These are phyloP conservation scores for Ustilago cynodontis DNA, from an alignment of 1,284 basidiomycete genomes.

Conservation along the genomic window DNA sequence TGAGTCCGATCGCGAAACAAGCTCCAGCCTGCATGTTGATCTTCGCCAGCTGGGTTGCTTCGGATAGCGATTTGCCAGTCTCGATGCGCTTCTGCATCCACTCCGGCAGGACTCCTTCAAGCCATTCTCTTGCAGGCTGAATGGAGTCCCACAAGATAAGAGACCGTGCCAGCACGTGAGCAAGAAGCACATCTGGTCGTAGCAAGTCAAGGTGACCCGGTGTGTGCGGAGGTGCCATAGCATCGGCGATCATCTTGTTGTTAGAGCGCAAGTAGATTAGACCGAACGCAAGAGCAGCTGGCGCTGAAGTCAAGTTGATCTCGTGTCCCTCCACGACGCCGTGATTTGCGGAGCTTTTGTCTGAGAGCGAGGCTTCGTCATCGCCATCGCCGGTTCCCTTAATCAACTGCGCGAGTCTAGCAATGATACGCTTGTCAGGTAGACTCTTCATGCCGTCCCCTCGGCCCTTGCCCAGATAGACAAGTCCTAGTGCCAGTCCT, in stretches of 20 bases:
- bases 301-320: slow-evolving; percentile 75
- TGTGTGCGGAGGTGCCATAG: slow-evolving; percentile 85
- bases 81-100: slow-evolving; percentile 76
- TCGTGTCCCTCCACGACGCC: slow-evolving; percentile 14
- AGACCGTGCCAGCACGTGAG: slow-evolving; percentile 82
- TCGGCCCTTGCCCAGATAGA: slow-evolving; percentile 83
- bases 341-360: slow-evolving; percentile 5
- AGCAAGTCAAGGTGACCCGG: slow-evolving; percentile 82
- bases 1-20: slow-evolving; percentile 90
- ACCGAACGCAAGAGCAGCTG: slow-evolving; percentile 86
- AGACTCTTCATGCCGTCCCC: slow-evolving; percentile 55
- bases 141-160: slow-evolving; percentile 91
- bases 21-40: slow-evolving; percentile 76
- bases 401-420: slow-evolving; percentile 52
- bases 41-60: slow-evolving; percentile 58
- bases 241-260: slow-evolving; percentile 84
- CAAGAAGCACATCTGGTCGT: slow-evolving; percentile 86
- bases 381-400: slow-evolving; percentile 18
- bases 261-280: slow-evolving; percentile 91
- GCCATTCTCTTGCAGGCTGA: slow-evolving; percentile 81
- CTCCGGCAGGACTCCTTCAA: slow-evolving; percentile 79
- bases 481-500: slow-evolving; percentile 90
- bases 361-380: neutral
- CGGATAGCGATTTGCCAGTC: slow-evolving; percentile 26
- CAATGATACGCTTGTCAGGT: slow-evolving; percentile 55